Base-by-base conservation (phyloP, 129 eudicot species). In the Logfia minima region DNA sequence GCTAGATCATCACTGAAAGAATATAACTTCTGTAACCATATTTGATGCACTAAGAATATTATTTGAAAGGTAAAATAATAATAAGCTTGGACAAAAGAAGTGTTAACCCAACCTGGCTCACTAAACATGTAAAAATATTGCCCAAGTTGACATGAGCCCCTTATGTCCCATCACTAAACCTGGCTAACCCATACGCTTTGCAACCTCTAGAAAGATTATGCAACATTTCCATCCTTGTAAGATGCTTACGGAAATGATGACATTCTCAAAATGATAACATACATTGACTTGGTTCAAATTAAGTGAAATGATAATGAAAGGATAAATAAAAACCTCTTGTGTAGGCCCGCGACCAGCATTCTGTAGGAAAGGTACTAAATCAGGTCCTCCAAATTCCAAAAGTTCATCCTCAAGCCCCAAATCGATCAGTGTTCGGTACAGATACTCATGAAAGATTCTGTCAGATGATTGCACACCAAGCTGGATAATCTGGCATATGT, bases 381-480 rank as follows among this genome's bases (percentile, higher is more conserved):
- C 99, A 34, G 97, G 85, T 48, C 99, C 99, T 24, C 96, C 99
- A 77, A 81, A 95, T 77, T 95, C 99, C 84, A 95, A 76, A 24
- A 95, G 84, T 75, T 95, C 99, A 79, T 95, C 92, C 68, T 95
- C 99, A 32, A 95, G 92, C 59, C 97, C 97, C 73, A 95, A 60
- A 55, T 86, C 90, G 68, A 95, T 89, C 79, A 95, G 80, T 5
- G 86, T 84, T 9, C 90, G 88, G 78, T 95, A 95, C 75, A 95
- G 77, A 79, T 91, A 89, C 78, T 91, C 92, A 14, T 95, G 97
- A 78, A 95, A 95, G 75, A 95, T 68, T 84, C 89, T 85, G 81
- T 95, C 99, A 66, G 96, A 86, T 37, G 99, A 95, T 58, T 95
- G 99, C 63, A 95, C 96, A 78, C 97, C 97, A 55, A 95, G 97